Evolutionary conservation across 139 green algal species (phyloP), one percentile per base, ranked within the genome.

Genomic region (Coelastrella sp.): DNA sequence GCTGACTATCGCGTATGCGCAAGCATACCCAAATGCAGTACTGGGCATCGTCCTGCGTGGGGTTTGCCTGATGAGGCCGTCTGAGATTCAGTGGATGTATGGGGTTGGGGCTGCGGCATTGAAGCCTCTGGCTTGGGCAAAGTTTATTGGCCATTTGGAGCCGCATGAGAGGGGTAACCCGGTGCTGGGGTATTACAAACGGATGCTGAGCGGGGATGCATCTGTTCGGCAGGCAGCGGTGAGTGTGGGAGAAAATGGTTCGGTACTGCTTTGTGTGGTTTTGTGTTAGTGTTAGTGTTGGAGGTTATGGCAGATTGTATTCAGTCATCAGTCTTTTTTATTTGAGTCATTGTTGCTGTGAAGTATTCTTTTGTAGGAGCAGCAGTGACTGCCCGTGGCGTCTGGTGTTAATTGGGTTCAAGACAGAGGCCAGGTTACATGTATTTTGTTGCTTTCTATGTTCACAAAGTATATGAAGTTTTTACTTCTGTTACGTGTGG

Each of bases 81-180:
- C n/a, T 3, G 96, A 98, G 79, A 91, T 98, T 4, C 73, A 94
- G 17, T 98, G 96, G 96, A 94, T 98, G 86, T 97, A 95, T 85
- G 76, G 92, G 0, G 92, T 93, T 10, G 95, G 93, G 8, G 94
- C 87, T 3, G 90, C 64, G 0, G 74, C 90, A 5, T 77, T 96
- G 77, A 90, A 92, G 78, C 93, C 95, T 0, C n/a, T 89, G 80
- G 92, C 89, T 0, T 96, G 93, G 92, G n/a, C 32, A 5, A 16
- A 75, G 2, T 96, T 96, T 60, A 8, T 92, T 3, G 85, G 68
- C 3, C 71, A 90, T n/a, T 66, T 96, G 66, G 13, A 23, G 0
- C 58, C 86, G 7, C 58, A 76, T 2, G 91, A 95, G 89, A 83
- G 79, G 4, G 56, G 14, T 14, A 80, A 94, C 65, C 90, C 91